Evolutionary conservation across 164 flowering plant species (phyloP), one percentile per base, ranked within the genome.

Genomic region (Echeveria elegans): DNA sequence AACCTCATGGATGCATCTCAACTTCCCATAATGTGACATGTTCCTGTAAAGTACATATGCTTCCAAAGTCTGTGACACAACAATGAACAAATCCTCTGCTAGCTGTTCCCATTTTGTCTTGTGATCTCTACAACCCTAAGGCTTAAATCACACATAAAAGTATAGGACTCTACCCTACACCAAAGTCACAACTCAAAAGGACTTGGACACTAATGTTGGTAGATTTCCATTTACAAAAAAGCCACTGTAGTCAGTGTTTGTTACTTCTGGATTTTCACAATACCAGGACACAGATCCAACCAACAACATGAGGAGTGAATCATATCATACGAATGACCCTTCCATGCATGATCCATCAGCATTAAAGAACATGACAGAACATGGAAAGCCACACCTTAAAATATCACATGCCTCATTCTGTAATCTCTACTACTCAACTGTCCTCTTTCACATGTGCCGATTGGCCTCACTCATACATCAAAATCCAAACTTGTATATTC

Each of bases 321-420:
- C 31, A 53, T 40, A 2, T 2, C 7, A 14, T 40, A n/a, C n/a
- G n/a, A 15, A 40, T 40, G 45, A 40, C 30, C 31, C 15, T 26
- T 53, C 16, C 16, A 26, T 10, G 31, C 31, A 53, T 53, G 60
- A 53, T 53, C 60, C 60, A 53, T 53, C 16, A 53, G 47, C 37
- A 53, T 53, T 53, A 26, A 53, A 53, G 31, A 26, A 53, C 60
- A 26, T 53, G 60, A 53, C 56, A 50, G 60, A 53, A 53, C 60
- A 53, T 53, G 60, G 60, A 53, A 53, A 24, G 60, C 31, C 60
- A 53, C 30, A 24, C 56, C 56, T 50, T 5, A 21, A 5, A n/a
- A 26, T 9, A 50, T 53, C 60, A 53, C 60, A 53, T 53, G 60
- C 60, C 5, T 53, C 60, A 53, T 26, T n/a, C n/a, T 3, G 37